Percentiles rank a stretch among this genome's conserved stretches.
Evolutionary conservation across 805 yeast genomes (phyloP).

Genomic region (Trichomonascus vanleenenianus): DNA sequence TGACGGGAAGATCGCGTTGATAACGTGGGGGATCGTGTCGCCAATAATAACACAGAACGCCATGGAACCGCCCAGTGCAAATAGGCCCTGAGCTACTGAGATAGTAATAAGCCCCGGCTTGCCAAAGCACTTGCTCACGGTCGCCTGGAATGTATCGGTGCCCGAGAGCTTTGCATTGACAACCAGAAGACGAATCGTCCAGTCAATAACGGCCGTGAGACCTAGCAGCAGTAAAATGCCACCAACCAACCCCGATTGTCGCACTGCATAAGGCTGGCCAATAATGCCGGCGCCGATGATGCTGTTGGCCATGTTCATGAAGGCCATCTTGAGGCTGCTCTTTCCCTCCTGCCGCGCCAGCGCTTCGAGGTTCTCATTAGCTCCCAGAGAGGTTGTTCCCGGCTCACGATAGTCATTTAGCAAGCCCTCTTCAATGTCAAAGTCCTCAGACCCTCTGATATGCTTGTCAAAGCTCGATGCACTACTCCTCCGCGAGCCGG

Average conservation of each 20-base stretch:
- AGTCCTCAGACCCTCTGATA: not conserved
- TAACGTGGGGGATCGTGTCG: conserved; percentile 87
- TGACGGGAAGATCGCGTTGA: conserved; percentile 54
- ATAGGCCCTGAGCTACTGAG: conserved; percentile 70
- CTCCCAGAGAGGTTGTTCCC: conserved; percentile 15
- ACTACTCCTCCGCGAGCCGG: too few species aligned
- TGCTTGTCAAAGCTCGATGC: too few species aligned
- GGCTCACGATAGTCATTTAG: conserved; percentile 5
- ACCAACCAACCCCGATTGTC: conserved; percentile 70
- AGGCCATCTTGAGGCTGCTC: conserved; percentile 73
- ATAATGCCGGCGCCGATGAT: conserved; percentile 94
- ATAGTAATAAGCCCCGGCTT: conserved; percentile 57
- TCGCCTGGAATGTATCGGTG: conserved; percentile 73
- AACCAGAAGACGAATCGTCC: conserved; percentile 75
- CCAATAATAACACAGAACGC: conserved; percentile 94
- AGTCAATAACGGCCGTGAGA: conserved; percentile 70
- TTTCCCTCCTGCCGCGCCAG: conserved; percentile 26
- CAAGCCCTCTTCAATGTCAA: conserved; percentile 8
- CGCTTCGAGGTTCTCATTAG: conserved; percentile 15
- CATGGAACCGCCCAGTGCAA: conserved; percentile 91
- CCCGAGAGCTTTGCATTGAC: conserved; percentile 74
- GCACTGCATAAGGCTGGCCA: conserved; percentile 85
- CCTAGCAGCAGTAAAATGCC: conserved; percentile 55
- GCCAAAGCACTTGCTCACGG: conserved; percentile 76
- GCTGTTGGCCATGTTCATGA: conserved; percentile 95